phyloP scores from a whole-genome alignment of 2,329 filamentous ascomycete species.

The Ascochyta viciae-villosae region DNA sequence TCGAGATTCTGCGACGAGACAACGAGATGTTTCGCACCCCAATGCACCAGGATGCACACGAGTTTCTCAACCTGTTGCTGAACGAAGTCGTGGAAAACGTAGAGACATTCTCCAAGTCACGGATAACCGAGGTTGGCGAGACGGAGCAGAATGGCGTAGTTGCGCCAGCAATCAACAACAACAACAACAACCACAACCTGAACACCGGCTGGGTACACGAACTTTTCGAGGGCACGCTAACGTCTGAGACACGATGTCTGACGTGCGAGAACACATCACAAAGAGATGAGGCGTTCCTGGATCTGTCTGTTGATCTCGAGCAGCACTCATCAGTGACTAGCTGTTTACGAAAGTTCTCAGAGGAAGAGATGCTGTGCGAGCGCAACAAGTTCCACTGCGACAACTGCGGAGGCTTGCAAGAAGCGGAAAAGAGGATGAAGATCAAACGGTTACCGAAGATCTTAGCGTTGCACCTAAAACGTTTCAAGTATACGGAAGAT shows the following conservation, averaged over 20 bases:
- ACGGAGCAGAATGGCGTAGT: slow-evolving; percentile 27
- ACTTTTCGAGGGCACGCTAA: slow-evolving; percentile 92
- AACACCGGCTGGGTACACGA: slow-evolving; percentile 86
- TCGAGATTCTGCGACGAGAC: slow-evolving; percentile 91
- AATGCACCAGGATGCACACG: slow-evolving; percentile 98
- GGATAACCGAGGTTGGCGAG: slow-evolving; percentile 53
- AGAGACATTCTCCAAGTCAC: slow-evolving; percentile 79
- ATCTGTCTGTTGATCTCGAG: slow-evolving; percentile 93
- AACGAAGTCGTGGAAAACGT: slow-evolving; percentile 96
- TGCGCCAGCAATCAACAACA: slow-evolving; percentile 23
- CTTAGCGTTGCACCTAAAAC: slow-evolving; percentile 89
- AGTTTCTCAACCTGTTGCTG: slow-evolving; percentile 93
- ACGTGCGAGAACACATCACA: slow-evolving; percentile 97
- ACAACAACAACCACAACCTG: neutral
- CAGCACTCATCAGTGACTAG: slow-evolving; percentile 96
- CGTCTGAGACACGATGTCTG: slow-evolving; percentile 94
- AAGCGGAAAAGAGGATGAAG: slow-evolving; percentile 99
- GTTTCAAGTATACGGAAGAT: slow-evolving; percentile 98
- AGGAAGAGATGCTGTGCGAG: slow-evolving; percentile 96
- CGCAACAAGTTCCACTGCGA: slow-evolving; percentile 99
- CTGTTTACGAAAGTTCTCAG: slow-evolving; percentile 93
- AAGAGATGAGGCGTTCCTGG: slow-evolving; percentile 92
- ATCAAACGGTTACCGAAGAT: slow-evolving; percentile 94
- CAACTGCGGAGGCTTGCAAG: slow-evolving; percentile 92
- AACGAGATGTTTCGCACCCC: slow-evolving; percentile 97